phyloP scores from a whole-genome alignment of 176 grass and related monocot genomes.

The Poa pratensis region DNA sequence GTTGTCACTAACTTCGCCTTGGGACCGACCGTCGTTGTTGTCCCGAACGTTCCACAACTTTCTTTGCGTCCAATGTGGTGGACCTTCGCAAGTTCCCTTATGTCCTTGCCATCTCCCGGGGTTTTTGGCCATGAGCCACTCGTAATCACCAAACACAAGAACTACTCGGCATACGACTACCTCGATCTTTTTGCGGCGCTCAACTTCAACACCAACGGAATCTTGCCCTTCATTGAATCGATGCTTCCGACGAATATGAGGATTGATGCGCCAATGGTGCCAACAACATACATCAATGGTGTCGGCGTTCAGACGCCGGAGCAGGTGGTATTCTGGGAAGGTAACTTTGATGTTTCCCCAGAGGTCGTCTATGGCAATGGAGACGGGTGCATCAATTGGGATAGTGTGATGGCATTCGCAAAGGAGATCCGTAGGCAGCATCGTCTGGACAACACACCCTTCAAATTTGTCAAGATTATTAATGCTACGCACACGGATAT shows the following conservation, averaged over 20 bases:
- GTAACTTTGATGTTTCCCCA: not conserved
- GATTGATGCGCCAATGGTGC: not conserved
- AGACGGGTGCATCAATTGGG: not conserved
- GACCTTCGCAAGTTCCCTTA: not conserved
- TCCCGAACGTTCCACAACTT: not conserved
- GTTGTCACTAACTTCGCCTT: not conserved
- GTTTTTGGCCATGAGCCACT: not conserved
- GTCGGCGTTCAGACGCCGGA: not conserved
- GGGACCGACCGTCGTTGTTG: not conserved
- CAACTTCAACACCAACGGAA: not conserved
- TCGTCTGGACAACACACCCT: not conserved
- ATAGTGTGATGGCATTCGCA: not conserved
- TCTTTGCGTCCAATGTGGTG: not conserved
- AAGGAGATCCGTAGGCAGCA: not conserved
- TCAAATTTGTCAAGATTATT: not conserved
- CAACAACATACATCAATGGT: not conserved
- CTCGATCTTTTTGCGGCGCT: not conserved
- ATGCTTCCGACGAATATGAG: too few species aligned
- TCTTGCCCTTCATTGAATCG: too few species aligned
- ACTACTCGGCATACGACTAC: constrained; percentile 5
- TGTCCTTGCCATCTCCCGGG: not conserved
- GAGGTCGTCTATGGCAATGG: not conserved
- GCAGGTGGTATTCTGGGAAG: not conserved
- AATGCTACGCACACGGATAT: not conserved
- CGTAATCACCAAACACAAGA: not conserved